Evolutionary conservation across 2,329 filamentous ascomycete genomes (phyloP).

Genomic region (Purpureocillium takamizusanense): DNA sequence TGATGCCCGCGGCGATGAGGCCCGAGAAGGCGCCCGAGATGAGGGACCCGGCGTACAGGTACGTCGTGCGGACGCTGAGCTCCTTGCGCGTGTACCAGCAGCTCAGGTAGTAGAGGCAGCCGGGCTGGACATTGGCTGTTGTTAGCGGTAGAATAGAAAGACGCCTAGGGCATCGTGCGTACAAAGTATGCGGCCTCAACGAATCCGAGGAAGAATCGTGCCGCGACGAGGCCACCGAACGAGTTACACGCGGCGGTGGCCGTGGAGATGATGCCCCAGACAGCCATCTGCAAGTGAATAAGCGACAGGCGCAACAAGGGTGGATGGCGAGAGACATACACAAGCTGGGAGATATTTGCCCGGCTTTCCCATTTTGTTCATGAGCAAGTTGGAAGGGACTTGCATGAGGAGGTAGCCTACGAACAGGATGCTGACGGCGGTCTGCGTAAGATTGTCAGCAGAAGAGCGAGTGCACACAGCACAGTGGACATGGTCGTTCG

Average conservation of each 20-base stretch:
- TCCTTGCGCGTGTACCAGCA: constrained; percentile 65
- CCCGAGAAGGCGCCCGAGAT: constrained; percentile 66
- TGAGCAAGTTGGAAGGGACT: constrained; percentile 39
- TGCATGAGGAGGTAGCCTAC: constrained; percentile 42
- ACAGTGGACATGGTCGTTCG: not conserved
- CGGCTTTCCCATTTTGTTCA: constrained; percentile 43
- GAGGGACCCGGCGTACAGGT: constrained; percentile 59
- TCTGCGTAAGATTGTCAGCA: constrained; percentile 17
- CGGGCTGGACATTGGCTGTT: constrained; percentile 25
- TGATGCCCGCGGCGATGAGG: constrained; percentile 55
- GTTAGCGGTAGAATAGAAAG: not conserved
- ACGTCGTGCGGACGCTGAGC: constrained; percentile 54
- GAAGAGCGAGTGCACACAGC: too few species aligned
- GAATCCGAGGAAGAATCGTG: constrained; percentile 28
- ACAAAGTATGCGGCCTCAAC: constrained; percentile 34
- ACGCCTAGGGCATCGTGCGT: constrained; percentile 5
- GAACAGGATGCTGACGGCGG: constrained; percentile 40
- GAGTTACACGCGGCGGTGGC: constrained; percentile 22
- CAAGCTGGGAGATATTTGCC: constrained; percentile 34
- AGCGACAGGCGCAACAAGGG: too few species aligned
- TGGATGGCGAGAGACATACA: constrained; percentile 16
- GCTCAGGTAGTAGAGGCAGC: constrained; percentile 53
- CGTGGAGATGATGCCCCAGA: constrained; percentile 27
- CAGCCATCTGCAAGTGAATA: not conserved
- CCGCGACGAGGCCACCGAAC: constrained; percentile 22